Evolutionary conservation across 129 eudicot genomes (phyloP), one percentile per base, ranked within the genome.

Genomic region (Chrysanthemum makinoi): DNA sequence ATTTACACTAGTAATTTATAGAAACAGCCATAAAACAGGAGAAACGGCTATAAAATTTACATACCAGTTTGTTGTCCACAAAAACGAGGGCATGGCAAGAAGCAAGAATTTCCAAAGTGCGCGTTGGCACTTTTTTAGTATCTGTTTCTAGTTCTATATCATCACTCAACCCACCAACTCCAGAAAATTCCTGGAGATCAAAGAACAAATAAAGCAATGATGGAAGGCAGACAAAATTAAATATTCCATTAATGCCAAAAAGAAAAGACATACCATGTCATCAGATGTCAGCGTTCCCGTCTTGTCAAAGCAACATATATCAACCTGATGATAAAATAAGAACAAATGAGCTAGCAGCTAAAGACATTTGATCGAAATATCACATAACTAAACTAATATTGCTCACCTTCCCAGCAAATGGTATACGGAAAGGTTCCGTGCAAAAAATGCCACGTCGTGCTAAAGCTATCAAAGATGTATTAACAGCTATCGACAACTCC

Each of bases 41-140:
- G 9, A 6, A 39, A 39, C 8, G 6, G 6, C 33, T 28, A 3
- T 33, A 68, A 33, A 35, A 50, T 39, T 77, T 22, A 10, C 53
- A 15, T 90, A 95, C 99, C 99, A 95, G 80, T 83, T 95, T 95
- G 87, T 90, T 95, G 78, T 95, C 99, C 85, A 95, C 97, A 74
- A 90, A 90, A 68, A 95, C 99, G 77, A 95, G 78, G 2, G 97
- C 92, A 95, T 95, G 99, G 72, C 99, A 95, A 75, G 99, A 90
- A 80, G 97, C 99, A 79, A 90, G 97, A 71, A 95, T 90, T 71
- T 95, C 97, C 85, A 73, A 66, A 63, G 97, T 86, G 74, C 91
- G 91, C 33, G 81, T 64, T n/a, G 97, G 89, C 76, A 95, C 87
- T 84, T 84, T 95, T 28, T 84, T 82, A 77, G 85, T 80, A 53